Conservation (phyloP, 2,329 filamentous ascomycete genomes). For the Magnaporthiopsis poae region DNA sequence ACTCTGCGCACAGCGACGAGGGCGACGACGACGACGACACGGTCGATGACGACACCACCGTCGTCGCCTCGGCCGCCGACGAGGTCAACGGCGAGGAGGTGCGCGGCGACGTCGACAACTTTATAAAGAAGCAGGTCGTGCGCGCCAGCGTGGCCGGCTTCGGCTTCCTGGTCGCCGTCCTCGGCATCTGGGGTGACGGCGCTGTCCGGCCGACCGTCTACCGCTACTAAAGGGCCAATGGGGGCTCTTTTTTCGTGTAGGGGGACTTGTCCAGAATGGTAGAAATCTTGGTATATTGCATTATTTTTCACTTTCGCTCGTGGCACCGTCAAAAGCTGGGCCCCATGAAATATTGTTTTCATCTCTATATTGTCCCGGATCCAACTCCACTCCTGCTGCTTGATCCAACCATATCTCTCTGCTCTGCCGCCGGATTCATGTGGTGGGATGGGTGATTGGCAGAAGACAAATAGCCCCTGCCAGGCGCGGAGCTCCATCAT, state of each 20-base stretch:
- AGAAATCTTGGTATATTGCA: neutral
- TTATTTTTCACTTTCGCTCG: neutral
- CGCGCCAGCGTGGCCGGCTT: conserved; percentile 44
- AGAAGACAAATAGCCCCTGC: neutral
- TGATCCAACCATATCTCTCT: neutral
- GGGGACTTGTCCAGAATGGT: neutral
- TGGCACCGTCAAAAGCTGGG: neutral
- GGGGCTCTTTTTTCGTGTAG: neutral
- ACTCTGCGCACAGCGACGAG: conserved; percentile 41
- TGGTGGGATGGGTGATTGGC: too few relatives aligned
- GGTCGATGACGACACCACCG: conserved; percentile 17
- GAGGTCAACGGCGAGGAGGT: conserved; percentile 55
- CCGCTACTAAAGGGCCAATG: neutral
- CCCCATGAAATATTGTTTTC: neutral
- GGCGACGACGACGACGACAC: conserved; percentile 25
- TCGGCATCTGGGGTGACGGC: conserved; percentile 59
- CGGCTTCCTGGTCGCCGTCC: conserved; percentile 51
- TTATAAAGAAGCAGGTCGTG: conserved; percentile 43
- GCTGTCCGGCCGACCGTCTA: conserved; percentile 16
- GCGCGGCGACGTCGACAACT: conserved; percentile 43
- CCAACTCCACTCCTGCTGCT: neutral
- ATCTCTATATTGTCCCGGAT: neutral
- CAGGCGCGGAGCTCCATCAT: neutral
- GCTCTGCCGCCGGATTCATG: neutral
- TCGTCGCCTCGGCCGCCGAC: neutral